Base-by-base conservation (phyloP, 352 stramenopile species). In the Globisporangium paroecandrum region DNA sequence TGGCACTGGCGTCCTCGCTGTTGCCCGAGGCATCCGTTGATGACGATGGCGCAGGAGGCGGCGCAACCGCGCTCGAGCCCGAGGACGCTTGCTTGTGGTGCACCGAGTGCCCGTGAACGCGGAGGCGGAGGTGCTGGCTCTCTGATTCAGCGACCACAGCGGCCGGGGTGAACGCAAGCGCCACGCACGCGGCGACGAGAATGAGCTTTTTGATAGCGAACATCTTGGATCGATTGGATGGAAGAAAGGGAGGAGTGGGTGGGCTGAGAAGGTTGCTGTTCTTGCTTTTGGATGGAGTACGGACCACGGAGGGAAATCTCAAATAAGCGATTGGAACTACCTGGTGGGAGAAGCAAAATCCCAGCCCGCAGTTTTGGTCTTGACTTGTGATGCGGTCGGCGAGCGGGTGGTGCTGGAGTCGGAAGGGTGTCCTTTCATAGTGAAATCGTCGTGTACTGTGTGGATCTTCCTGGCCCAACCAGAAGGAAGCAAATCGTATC, bases 131-230 rank as follows among this genome's bases (percentile, higher is more conserved):
- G 59, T 75, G 66, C n/a, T 68, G 69, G 47, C 8, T 55, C 51
- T 57, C 20, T 20, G 18, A 9, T 47, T 75, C 71, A 13, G 20
- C 71, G 20, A 66, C 61, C 29, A 68, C 73, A n/a, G 68, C 61
- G 20, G 73, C 66, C 54, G 72, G 54, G 43, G 56, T 61, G 46
- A 77, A 29, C 34, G 69, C 66, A 47, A 83, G 57, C 58, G 62
- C 55, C 10, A 68, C 69, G 43, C 62, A 41, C 63, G 63, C 49
- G 46, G 69, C 67, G 60, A 77, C 69, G 36, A 72, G 36, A 49
- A 71, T 36, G 59, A 61, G 41, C 59, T 64, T 76, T 68, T 81
- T 81, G 64, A 53, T 34, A 66, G 65, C 63, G 24, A 78, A 63
- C 73, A 83, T 83, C 56, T 69, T 77, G 62, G 12, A 22, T 61